Conservation (phyloP, 352 stramenopile species). For the Pythium phragmiticola region DNA sequence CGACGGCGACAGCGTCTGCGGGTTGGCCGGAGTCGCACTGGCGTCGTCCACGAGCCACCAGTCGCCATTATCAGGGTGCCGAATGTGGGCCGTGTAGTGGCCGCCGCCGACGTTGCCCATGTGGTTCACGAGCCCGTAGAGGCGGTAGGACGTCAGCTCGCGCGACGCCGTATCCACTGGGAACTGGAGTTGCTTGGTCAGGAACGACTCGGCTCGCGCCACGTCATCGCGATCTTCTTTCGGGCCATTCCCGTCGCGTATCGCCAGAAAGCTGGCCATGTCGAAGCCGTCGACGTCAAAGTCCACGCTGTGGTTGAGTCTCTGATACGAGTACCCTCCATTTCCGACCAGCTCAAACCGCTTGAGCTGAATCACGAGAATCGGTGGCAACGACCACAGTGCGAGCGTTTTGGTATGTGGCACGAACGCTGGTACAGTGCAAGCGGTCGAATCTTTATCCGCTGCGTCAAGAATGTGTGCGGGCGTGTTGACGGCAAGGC, state of each 20-base stretch:
- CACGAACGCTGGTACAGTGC: constrained; percentile 6
- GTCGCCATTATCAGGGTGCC: constrained; percentile 34
- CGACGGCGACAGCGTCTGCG: constrained; percentile 39
- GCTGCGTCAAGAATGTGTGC: not conserved
- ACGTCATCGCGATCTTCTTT: constrained; percentile 25
- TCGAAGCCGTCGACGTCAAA: constrained; percentile 91
- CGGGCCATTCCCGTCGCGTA: constrained; percentile 9
- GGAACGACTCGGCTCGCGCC: constrained; percentile 29
- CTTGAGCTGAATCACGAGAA: constrained; percentile 70
- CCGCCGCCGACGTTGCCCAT: constrained; percentile 89
- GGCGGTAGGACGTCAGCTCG: constrained; percentile 70
- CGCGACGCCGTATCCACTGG: constrained; percentile 43
- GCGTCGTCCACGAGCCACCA: constrained; percentile 96
- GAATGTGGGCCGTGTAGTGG: constrained; percentile 89
- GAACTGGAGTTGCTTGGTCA: constrained; percentile 40
- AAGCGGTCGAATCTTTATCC: not conserved
- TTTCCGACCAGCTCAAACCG: constrained; percentile 53
- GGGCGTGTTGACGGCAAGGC: constrained; percentile 5
- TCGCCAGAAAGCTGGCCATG: constrained; percentile 46
- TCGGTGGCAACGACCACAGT: constrained; percentile 52
- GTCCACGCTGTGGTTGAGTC: constrained; percentile 88
- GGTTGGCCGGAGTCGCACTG: constrained; percentile 28
- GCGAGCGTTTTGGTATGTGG: constrained; percentile 50
- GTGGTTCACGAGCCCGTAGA: constrained; percentile 96
- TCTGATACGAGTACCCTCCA: constrained; percentile 69